Evolutionary conservation across 495 filamentous ascomycete genomes (phyloP).

Genomic region (Daldinia loculata): DNA sequence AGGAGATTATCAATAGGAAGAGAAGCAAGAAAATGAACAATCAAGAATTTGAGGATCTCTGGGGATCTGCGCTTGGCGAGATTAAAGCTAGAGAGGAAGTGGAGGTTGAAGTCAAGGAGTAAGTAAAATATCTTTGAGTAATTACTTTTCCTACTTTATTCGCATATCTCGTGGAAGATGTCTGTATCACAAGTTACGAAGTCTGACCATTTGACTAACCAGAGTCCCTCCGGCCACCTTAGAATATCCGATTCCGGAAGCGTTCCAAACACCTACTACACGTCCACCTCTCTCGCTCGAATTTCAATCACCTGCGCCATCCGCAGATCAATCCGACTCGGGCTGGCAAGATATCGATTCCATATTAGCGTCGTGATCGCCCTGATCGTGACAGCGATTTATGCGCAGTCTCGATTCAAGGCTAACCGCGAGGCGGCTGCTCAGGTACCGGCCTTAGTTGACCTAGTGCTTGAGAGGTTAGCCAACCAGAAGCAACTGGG

Average conservation of each 20-base stretch:
- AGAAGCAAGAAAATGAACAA: constrained; percentile 80
- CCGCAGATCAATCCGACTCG: constrained; percentile 87
- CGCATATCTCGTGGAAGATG: constrained; percentile 16
- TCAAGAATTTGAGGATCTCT: constrained; percentile 91
- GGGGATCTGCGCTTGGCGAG: constrained; percentile 86
- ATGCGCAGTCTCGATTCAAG: constrained; percentile 64
- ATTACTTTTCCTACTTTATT: constrained; percentile 1
- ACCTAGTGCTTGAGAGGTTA: constrained; percentile 81
- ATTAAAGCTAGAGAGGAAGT: constrained; percentile 85
- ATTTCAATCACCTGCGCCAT: constrained; percentile 87
- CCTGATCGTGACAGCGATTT: constrained; percentile 58
- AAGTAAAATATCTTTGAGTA: constrained; percentile 58
- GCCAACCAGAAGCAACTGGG: constrained; percentile 81
- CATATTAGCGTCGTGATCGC: constrained; percentile 78
- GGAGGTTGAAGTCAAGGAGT: constrained; percentile 73
- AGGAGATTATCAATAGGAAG: constrained; percentile 74
- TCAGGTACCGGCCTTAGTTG: constrained; percentile 80
- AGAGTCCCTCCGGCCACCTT: constrained; percentile 72
- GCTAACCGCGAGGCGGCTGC: constrained; percentile 69
- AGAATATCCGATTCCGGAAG: constrained; percentile 72
- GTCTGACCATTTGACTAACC: constrained; percentile 72
- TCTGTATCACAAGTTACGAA: constrained; percentile 43
- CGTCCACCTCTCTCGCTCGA: constrained; percentile 82
- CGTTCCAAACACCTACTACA: constrained; percentile 63
- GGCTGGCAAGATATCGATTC: constrained; percentile 95